These are phyloP conservation scores for Punctularia strigosozonata DNA, from an alignment of 768 basidiomycete genomes.

Conservation along the genomic window DNA sequence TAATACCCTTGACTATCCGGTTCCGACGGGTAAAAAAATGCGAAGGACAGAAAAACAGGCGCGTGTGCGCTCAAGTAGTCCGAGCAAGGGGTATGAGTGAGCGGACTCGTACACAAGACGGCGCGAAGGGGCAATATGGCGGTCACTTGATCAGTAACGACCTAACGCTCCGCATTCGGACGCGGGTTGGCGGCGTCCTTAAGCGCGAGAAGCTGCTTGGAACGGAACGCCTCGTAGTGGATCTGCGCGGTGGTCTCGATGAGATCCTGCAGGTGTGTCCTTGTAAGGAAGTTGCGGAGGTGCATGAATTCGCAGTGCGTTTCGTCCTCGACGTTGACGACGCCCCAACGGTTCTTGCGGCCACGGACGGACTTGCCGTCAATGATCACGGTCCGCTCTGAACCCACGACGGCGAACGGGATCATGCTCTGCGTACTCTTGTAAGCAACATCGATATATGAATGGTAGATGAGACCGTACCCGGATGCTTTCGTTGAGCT, in stretches of 20 bases:
- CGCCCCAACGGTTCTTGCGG: slow-evolving; percentile 96
- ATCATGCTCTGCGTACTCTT: slow-evolving; percentile 62
- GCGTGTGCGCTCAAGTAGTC: too few relatives aligned
- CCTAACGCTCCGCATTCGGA: too few relatives aligned
- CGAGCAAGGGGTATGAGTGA: too few relatives aligned
- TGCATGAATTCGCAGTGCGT: slow-evolving; percentile 97
- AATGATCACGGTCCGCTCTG: slow-evolving; percentile 89
- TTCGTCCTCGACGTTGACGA: slow-evolving; percentile 95
- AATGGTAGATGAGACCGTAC: slow-evolving; percentile 31
- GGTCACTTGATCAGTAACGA: slow-evolving; percentile 2
- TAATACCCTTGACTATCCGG: too few relatives aligned
- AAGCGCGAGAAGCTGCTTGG: slow-evolving; percentile 92
- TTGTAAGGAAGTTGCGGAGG: slow-evolving; percentile 93
- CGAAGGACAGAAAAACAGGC: too few relatives aligned
- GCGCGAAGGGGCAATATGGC: background rate
- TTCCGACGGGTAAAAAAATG: too few relatives aligned
- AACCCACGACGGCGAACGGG: slow-evolving; percentile 97
- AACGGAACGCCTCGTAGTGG: slow-evolving; percentile 99
- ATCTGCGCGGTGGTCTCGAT: slow-evolving; percentile 99
- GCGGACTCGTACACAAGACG: too few relatives aligned
- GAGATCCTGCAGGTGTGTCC: slow-evolving; percentile 95
- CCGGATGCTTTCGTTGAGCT: slow-evolving; percentile 82
- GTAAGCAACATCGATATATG: background rate
- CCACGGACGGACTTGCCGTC: slow-evolving; percentile 93
- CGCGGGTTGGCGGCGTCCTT: slow-evolving; percentile 87